Conservation (phyloP, 2,329 filamentous ascomycete species). For the Blumeria hordei region DNA sequence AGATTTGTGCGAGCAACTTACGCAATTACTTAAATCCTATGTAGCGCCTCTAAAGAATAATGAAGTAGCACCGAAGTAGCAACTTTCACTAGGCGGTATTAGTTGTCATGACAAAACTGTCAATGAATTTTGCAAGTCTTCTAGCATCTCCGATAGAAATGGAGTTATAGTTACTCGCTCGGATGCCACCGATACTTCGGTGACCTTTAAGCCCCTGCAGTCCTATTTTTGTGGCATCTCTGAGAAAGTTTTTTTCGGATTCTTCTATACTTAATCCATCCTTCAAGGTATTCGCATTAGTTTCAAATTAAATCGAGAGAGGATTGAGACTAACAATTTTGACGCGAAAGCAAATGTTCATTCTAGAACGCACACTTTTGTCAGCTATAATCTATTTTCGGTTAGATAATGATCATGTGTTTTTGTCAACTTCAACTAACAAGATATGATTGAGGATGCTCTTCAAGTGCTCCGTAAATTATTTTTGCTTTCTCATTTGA, state of each 20-base stretch:
- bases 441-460: conserved; percentile 45
- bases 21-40: no score
- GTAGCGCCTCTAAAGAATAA: no score
- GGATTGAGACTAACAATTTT: conserved; percentile 16
- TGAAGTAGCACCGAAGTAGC: no score
- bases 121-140: no score
- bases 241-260: conserved; percentile 59
- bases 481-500: conserved; percentile 49
- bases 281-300: conserved; percentile 1
- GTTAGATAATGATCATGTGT: no score
- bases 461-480: conserved; percentile 59
- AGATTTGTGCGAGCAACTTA: no score
- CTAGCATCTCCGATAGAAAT: conserved; percentile 27
- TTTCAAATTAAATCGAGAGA: background rate
- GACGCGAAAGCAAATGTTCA: conserved; percentile 90
- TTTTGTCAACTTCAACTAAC: conserved; percentile 8
- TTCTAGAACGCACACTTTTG: conserved; percentile 52
- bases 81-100: no score
- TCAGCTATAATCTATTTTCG: conserved; percentile 37
- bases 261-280: conserved; percentile 23
- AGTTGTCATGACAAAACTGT: no score
- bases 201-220: conserved; percentile 75
- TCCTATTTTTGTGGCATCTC: conserved; percentile 40
- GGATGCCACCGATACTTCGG: conserved; percentile 63
- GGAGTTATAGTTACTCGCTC: conserved; percentile 76